These are phyloP conservation scores for Tetracentron sinense DNA, from an alignment of 164 flowering plant species.

Conservation along the genomic window DNA sequence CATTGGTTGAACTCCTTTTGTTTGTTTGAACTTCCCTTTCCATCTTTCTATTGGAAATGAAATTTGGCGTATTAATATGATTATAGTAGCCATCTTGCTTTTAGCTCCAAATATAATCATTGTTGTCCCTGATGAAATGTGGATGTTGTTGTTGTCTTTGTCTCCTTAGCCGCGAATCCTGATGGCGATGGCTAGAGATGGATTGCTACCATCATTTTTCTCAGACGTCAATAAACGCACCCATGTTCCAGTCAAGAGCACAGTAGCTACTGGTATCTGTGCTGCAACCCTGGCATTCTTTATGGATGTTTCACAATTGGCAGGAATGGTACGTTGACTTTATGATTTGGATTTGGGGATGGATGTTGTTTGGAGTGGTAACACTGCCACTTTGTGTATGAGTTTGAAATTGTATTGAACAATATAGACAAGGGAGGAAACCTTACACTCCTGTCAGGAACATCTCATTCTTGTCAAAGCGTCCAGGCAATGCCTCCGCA, in stretches of 20 bases:
- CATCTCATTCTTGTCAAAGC: too few species aligned
- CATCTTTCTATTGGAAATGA: too few species aligned
- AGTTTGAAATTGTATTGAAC: background rate
- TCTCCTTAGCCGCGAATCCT: constrained; percentile 80
- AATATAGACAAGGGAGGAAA: background rate
- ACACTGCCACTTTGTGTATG: background rate
- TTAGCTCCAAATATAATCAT: background rate
- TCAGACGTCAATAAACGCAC: constrained; percentile 64
- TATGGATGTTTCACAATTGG: constrained; percentile 90
- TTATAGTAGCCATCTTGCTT: background rate
- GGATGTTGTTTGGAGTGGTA: background rate
- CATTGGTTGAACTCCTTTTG: too few species aligned
- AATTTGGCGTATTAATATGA: too few species aligned
- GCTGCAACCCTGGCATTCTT: constrained; percentile 71
- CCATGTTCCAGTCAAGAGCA: constrained; percentile 89
- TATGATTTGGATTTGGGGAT: background rate
- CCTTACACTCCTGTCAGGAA: background rate
- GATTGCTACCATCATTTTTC: constrained; percentile 81
- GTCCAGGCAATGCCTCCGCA: too few species aligned
- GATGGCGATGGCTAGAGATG: constrained; percentile 99
- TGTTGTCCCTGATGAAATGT: background rate
- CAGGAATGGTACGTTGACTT: constrained; percentile 78
- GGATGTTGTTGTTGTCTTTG: background rate
- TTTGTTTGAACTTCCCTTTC: background rate
- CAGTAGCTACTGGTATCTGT: constrained; percentile 64